Conservation (phyloP, 192 early-diverging fungal species). For the Geranomyces michiganensis region DNA sequence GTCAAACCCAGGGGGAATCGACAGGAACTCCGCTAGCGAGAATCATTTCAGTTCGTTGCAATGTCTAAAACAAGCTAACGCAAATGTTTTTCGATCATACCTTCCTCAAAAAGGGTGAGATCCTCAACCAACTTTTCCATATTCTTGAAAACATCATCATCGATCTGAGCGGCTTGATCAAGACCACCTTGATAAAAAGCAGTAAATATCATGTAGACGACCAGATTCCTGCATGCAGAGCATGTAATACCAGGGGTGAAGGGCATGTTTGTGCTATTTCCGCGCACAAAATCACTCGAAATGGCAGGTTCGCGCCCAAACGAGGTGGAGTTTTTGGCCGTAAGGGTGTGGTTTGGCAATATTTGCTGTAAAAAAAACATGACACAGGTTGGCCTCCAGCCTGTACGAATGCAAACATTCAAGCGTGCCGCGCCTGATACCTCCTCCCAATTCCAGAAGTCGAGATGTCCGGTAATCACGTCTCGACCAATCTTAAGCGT, state of each 20-base stretch:
- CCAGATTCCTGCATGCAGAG: neutral
- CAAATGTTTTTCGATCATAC: slow-evolving; percentile 5
- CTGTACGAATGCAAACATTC: neutral
- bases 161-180: slow-evolving; percentile 46
- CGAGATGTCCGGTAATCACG: slow-evolving; percentile 55
- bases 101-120: slow-evolving; percentile 40
- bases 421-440: neutral
- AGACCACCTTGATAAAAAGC: slow-evolving; percentile 51
- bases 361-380: neutral
- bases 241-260: slow-evolving; percentile 69
- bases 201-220: neutral
- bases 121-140: slow-evolving; percentile 37
- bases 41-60: slow-evolving; percentile 10
- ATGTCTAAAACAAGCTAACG: slow-evolving; percentile 12
- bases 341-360: slow-evolving; percentile 21
- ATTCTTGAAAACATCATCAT: slow-evolving; percentile 33
- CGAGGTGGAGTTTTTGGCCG: slow-evolving; percentile 70
- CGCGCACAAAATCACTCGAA: slow-evolving; percentile 70
- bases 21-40: slow-evolving; percentile 49
- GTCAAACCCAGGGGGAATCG: slow-evolving; percentile 72
- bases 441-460: slow-evolving; percentile 31
- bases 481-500: slow-evolving; percentile 55
- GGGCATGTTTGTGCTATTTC: slow-evolving; percentile 67
- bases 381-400: neutral
- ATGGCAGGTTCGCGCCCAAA: slow-evolving; percentile 62